Percentiles rank a stretch among this genome's conserved stretches.
These are phyloP conservation scores for Sporisorium exsertum DNA, from an alignment of 1,284 basidiomycete species.

Conservation along the genomic window DNA sequence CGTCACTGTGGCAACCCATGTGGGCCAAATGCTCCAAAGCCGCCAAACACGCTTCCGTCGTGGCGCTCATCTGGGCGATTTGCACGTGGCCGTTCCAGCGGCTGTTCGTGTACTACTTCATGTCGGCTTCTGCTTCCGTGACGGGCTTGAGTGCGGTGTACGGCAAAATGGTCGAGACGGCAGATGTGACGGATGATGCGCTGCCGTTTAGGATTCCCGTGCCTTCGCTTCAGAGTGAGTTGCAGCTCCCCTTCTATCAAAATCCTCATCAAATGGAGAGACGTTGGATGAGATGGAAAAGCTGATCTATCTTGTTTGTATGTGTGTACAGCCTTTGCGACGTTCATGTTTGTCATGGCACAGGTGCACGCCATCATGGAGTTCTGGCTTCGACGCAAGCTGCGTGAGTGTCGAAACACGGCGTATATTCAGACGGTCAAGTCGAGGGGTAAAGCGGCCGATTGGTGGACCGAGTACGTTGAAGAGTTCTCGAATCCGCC, in stretches of 20 bases:
- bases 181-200: constrained; percentile 42
- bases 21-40: constrained; percentile 58
- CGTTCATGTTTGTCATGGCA: constrained; percentile 62
- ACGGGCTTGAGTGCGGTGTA: constrained; percentile 50
- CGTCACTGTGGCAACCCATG: constrained; percentile 62
- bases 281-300: neutral
- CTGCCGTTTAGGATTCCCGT: constrained; percentile 48
- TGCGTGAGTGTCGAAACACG: constrained; percentile 51
- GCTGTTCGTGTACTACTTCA: constrained; percentile 60
- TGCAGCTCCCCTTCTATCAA: neutral
- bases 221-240: constrained; percentile 49
- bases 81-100: constrained; percentile 62
- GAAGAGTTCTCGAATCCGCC: constrained; percentile 67
- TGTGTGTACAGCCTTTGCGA: constrained; percentile 62
- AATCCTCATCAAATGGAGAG: too few relatives aligned
- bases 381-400: constrained; percentile 58
- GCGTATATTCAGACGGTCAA: constrained; percentile 63
- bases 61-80: constrained; percentile 50
- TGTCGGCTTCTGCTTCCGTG: constrained; percentile 54
- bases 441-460: constrained; percentile 59
- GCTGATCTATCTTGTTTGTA: neutral
- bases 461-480: constrained; percentile 66
- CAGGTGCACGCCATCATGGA: constrained; percentile 65
- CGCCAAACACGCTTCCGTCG: constrained; percentile 51
- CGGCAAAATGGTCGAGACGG: constrained; percentile 31